Evolutionary conservation across 257 asterid genomes (phyloP), one percentile per base, ranked within the genome.

Genomic region (Petunia secreta): DNA sequence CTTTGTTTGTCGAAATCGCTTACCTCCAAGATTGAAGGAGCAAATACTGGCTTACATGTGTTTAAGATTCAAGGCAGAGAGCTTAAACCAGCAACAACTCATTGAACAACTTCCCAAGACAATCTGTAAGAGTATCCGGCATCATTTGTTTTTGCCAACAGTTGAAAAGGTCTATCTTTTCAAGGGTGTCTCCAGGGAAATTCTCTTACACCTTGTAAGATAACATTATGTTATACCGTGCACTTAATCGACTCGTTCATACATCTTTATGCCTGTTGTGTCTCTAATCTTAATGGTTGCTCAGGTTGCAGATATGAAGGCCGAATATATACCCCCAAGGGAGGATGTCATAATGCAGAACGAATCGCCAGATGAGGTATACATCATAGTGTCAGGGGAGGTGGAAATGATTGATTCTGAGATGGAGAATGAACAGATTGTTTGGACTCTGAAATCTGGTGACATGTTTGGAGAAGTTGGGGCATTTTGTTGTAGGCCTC

Each of bases 1-100:
- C 75, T 95, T 95, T 16, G 99, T 92, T 83, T 79, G 90, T 0
- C 87, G 97, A 9, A 95, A 95, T 48, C 92, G 84, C 43, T 55
- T 95, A 85, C 98, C 99, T 34, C 86, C 92, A 0, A 85, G 97
- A 84, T 75, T 95, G 87, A 95, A 87, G 83, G 98, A 89, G 44
- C 97, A 93, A 82, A 95, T 95, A 25, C 78, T 95, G 58, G 99
- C 95, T 1, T 93, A 93, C 71, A 95, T 95, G 97, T 93, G 98
- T 77, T 84, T 95, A 7, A 85, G 94, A 48, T 93, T 92, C 84
- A 95, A 91, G 83, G 98, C 99, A 7, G 99, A 95, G 87, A 90
- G 90, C 83, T 87, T 95, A 80, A 95, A 95, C 90, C 97, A 91
- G 76, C 98, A 91, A 66, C 92, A 92, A 76, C 87, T 95, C 63